Evolutionary conservation across 352 stramenopile species (phyloP), one percentile per base, ranked within the genome.

Genomic region (Phytophthora sp.): DNA sequence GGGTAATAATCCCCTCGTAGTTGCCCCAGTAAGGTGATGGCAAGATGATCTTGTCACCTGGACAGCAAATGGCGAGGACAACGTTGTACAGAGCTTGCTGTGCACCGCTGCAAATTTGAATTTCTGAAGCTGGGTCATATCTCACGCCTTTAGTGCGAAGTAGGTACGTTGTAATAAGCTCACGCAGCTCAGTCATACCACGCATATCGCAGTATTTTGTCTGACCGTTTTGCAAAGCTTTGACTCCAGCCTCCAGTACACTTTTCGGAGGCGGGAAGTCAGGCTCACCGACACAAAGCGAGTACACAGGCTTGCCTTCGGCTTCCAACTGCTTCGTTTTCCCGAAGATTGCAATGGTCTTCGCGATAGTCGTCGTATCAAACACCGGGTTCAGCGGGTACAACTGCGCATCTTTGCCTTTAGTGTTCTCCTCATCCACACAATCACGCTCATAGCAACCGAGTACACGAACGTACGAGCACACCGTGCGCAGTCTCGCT

Each of bases 1-100:
- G 79, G 31, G 87, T 79, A 27, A 94, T 85, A 57, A 99, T 99
- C 71, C 97, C 94, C 6, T 96, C 94, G 81, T 99, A 99, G 27
- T 78, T 98, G 6, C 97, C 93, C 96, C 96, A 99, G 80, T 98
- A 99, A 5, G 97, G 97, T 15, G 95, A 92, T 15, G 97, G 97
- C 42, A 99, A 87, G 30, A 99, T 70, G 1, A 99, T 95, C 57
- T 97, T 88, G 69, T 99, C 97, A 7, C 96, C 96, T 1, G 84
- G 75, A n/a, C 91, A 79, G 56, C 81, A 94, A 30, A 97, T 79
- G 0, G 93, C 87, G 31, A 98, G 71, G 2, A 99, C 73, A 13
- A 91, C 88, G 66, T 98, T 89, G 76, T 94, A 99, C 0, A 98
- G 79, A 24, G 78, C 85, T 67, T 98, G 96, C 67, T 99, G 98